Evolutionary conservation across 257 asterid species (phyloP), one percentile per base, ranked within the genome.

Genomic region (Haberlea rhodopensis): DNA sequence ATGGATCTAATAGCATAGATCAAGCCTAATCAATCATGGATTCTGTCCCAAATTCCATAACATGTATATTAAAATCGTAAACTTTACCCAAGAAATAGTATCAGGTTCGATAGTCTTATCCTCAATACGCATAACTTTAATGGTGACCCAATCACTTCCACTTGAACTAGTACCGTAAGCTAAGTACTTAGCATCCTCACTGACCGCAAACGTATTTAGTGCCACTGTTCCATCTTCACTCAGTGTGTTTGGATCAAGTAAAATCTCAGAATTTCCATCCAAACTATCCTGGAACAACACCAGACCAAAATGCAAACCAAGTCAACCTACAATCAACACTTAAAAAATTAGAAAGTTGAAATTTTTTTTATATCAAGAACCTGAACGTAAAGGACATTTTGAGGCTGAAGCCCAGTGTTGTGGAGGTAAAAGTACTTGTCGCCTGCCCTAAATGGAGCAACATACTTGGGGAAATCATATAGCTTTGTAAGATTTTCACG

Each of bases 61-160:
- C n/a, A 37, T 11, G 46, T 8, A 11, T 11, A 11, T 37, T 37
- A 84, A 60, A 34, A 59, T 46, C 18, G 96, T 9, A 20, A 66
- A 56, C 5, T 55, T 69, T 82, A 90, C 99, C 97, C 97, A 94
- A 24, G 95, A 85, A 76, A 94, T 59, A 40, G 82, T 75, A 74
- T 94, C 96, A 29, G 87, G 79, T 84, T 74, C 84, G 1, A 43
- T 69, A 28, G n/a, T 64, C 75, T 83, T 94, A 74, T 83, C 89
- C 57, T 86, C 85, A 65, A 87, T 71, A 52, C 80, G 79, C 87
- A 87, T 73, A 54, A 94, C 90, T 75, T 81, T 87, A 63, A 90
- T 73, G 57, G 92, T 94, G 24, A 90, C 91, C 99, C 99, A 94
- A 72, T 94, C 97, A 34, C 99, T 94, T 60, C 99, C 99, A 52